A percentile compares a stretch with the other conserved stretches of the same genome.
Evolutionary conservation across 176 grass and related monocot species (phyloP).

Genomic region (Carex pumila): DNA sequence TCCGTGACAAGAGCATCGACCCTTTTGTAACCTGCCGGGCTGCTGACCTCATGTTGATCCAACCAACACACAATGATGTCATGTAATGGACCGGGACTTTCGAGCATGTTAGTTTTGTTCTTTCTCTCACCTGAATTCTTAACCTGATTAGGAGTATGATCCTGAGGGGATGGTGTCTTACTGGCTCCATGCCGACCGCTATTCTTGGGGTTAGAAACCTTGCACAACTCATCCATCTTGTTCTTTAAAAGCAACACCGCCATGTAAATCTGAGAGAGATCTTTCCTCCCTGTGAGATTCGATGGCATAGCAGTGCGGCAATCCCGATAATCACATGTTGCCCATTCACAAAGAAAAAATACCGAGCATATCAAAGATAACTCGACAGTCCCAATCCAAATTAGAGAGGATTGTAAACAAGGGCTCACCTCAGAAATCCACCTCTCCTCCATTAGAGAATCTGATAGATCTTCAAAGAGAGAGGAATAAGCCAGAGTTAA

Average conservation of each 20-base stretch:
- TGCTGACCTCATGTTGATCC: conserved; percentile 87
- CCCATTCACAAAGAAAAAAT: conserved; percentile 99
- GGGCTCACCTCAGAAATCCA: conserved; percentile 98
- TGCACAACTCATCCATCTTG: conserved; percentile 83
- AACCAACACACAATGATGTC: conserved; percentile 97
- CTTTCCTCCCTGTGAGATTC: conserved; percentile 71
- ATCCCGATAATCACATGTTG: conserved; percentile 96
- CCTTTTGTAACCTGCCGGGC: conserved; percentile 58
- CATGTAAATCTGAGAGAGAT: conserved; percentile 83
- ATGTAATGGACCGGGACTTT: conserved; percentile 91
- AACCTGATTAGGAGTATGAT: conserved; percentile 31
- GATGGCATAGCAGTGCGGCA: conserved; percentile 45
- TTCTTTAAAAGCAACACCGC: conserved; percentile 84
- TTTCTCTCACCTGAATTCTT: conserved; percentile 53
- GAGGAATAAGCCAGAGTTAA: conserved; percentile 63
- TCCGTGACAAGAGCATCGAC: conserved; percentile 74
- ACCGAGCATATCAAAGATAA: conserved; percentile 89
- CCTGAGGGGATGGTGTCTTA: conserved; percentile 45
- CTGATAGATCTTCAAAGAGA: conserved; percentile 93
- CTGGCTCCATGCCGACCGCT: conserved; percentile 27
- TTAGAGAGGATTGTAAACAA: conserved; percentile 84
- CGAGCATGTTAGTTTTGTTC: conserved; percentile 55
- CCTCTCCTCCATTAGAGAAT: conserved; percentile 77
- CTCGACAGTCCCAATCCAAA: conserved; percentile 87
- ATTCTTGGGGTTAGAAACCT: conserved; percentile 44